Percentiles rank a stretch among this genome's conserved stretches.
Evolutionary conservation across 2,329 filamentous ascomycete species (phyloP).

Genomic region (Fusarium virguliforme): DNA sequence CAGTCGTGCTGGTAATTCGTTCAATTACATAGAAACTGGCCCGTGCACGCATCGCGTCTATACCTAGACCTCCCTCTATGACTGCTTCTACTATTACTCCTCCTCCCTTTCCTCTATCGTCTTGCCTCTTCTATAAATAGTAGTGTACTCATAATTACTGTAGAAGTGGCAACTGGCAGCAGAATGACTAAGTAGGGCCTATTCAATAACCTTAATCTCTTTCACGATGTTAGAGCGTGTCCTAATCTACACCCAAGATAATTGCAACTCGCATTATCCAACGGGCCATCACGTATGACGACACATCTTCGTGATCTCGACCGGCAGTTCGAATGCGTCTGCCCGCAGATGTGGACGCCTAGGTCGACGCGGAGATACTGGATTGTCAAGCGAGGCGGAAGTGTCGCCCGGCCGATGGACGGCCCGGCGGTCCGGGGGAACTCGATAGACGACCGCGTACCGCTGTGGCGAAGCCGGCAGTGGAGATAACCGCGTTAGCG

Average conservation of each 20-base stretch:
- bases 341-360: constrained; percentile 17
- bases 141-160: too few relatives aligned
- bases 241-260: not conserved
- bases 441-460: not conserved
- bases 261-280: not conserved
- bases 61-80: too few relatives aligned
- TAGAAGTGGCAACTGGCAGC: too few relatives aligned
- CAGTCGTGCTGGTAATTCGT: too few relatives aligned
- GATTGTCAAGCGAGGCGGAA: constrained; percentile 15
- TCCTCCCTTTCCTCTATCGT: too few relatives aligned
- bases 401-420: constrained; percentile 8
- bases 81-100: too few relatives aligned
- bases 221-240: not conserved
- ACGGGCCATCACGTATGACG: not conserved
- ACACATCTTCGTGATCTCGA: constrained; percentile 7
- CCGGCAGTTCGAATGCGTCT: constrained; percentile 19
- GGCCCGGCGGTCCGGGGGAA: constrained; percentile 7
- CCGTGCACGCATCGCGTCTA: too few relatives aligned
- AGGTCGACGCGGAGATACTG: constrained; percentile 14
- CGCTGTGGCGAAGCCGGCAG: not conserved
- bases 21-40: too few relatives aligned
- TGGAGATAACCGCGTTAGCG: not conserved
- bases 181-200: not conserved
- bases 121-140: too few relatives aligned
- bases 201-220: not conserved